phyloP scores from a whole-genome alignment of 2,329 filamentous ascomycete genomes.

The Myriangium duriaei region DNA sequence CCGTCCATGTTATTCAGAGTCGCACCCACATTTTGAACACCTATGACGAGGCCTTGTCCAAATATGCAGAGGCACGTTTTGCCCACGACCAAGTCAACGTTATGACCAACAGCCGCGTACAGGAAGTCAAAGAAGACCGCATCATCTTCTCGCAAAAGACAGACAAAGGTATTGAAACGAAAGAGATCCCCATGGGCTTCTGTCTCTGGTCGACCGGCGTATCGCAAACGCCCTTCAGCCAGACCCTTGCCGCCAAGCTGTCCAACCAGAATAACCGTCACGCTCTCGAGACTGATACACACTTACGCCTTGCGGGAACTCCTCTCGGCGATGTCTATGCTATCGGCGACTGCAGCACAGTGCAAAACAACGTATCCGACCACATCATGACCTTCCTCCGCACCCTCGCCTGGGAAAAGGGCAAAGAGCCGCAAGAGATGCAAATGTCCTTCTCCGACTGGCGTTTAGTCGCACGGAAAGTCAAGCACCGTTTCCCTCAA shows the following conservation, averaged over 20 bases:
- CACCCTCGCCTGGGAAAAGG: conserved; percentile 80
- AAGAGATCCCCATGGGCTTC: conserved; percentile 91
- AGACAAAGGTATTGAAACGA: conserved; percentile 62
- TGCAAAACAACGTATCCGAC: conserved; percentile 93
- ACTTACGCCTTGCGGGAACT: conserved; percentile 77
- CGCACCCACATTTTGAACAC: conserved; percentile 93
- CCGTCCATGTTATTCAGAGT: conserved; percentile 92
- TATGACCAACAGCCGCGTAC: conserved; percentile 83
- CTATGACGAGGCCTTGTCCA: conserved; percentile 87
- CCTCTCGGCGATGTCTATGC: conserved; percentile 92
- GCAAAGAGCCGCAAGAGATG: conserved; percentile 78
- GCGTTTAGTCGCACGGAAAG: conserved; percentile 69
- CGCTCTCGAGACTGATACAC: conserved; percentile 86
- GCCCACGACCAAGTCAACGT: conserved; percentile 84
- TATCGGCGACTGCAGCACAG: conserved; percentile 88
- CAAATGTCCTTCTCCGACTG: conserved; percentile 80
- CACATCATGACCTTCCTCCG: conserved; percentile 84
- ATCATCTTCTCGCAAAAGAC: conserved; percentile 84
- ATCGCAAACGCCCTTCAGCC: conserved; percentile 66
- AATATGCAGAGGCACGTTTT: conserved; percentile 84
- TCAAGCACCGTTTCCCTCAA: conserved; percentile 84
- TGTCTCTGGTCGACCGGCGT: conserved; percentile 98
- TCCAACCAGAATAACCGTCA: conserved; percentile 73
- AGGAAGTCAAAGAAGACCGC: conserved; percentile 70
- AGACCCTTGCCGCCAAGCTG: conserved; percentile 65